phyloP scores from a whole-genome alignment of 805 yeast species.

The Peterozyma xylosa region DNA sequence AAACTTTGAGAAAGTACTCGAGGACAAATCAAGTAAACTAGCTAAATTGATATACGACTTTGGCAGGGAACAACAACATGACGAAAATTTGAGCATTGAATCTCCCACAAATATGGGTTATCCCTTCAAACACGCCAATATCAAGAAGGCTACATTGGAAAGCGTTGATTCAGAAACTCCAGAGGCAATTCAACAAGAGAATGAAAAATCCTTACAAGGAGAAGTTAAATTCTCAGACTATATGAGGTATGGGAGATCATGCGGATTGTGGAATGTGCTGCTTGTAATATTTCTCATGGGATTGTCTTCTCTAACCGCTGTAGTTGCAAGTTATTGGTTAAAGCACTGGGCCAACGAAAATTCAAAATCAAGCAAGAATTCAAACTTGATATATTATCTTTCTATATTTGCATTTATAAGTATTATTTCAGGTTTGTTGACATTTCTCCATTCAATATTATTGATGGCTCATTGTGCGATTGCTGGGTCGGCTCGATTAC shows the following conservation, averaged over 20 bases:
- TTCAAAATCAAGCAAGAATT: conserved; percentile 50
- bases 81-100: conserved; percentile 10
- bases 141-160: neutral
- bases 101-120: neutral
- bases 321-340: conserved; percentile 69
- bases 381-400: conserved; percentile 51
- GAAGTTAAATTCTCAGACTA: conserved; percentile 81
- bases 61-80: conserved; percentile 15
- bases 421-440: neutral
- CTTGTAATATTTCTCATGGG: conserved; percentile 46
- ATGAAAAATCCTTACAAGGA: conserved; percentile 39
- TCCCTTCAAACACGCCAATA: neutral
- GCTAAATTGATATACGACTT: conserved; percentile 30
- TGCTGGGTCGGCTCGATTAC: conserved; percentile 47
- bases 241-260: conserved; percentile 66
- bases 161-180: neutral
- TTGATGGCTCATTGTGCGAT: conserved; percentile 32
- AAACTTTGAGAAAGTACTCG: conserved; percentile 32
- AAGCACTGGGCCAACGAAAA: conserved; percentile 88
- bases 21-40: conserved; percentile 15
- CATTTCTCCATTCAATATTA: neutral
- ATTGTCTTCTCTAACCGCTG: conserved; percentile 42
- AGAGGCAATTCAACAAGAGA: neutral
- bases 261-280: conserved; percentile 33
- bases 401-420: conserved; percentile 25